phyloP scores from a whole-genome alignment of 495 filamentous ascomycete species.

The Acidomyces sp. region DNA sequence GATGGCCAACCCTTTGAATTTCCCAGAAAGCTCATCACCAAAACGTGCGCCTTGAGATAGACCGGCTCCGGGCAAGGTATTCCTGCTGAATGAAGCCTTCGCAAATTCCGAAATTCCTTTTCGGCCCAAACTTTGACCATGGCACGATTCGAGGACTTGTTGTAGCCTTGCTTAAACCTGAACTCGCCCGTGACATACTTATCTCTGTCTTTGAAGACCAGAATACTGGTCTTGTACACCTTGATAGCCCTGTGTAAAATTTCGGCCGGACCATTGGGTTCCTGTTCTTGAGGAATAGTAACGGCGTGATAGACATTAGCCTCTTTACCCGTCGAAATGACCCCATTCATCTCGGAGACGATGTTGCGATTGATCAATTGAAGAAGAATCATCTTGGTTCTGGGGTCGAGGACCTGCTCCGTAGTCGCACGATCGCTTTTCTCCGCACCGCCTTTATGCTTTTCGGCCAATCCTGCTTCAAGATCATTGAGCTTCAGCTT shows the following conservation, averaged over 20 bases:
- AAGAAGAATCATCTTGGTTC: slow-evolving; percentile 85
- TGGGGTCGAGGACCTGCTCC: slow-evolving; percentile 85
- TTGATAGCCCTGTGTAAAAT: slow-evolving; percentile 72
- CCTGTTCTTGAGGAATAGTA: slow-evolving; percentile 27
- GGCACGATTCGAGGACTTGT: slow-evolving; percentile 79
- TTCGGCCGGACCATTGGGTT: slow-evolving; percentile 26
- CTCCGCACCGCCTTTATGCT: slow-evolving; percentile 47
- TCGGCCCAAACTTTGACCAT: slow-evolving; percentile 99
- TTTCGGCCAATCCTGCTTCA: slow-evolving; percentile 43
- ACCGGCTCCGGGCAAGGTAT: slow-evolving; percentile 86
- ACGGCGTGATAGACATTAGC: slow-evolving; percentile 89
- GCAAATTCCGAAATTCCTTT: slow-evolving; percentile 92
- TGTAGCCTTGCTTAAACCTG: slow-evolving; percentile 67
- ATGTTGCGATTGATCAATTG: slow-evolving; percentile 84
- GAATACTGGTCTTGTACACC: slow-evolving; percentile 92
- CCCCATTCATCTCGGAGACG: slow-evolving; percentile 76
- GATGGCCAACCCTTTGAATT: slow-evolving; percentile 76
- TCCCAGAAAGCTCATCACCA: slow-evolving; percentile 87
- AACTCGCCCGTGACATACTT: slow-evolving; percentile 90
- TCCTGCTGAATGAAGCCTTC: slow-evolving; percentile 64
- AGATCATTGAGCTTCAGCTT: slow-evolving; percentile 72
- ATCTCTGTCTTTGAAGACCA: slow-evolving; percentile 94
- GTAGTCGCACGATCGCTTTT: slow-evolving; percentile 84
- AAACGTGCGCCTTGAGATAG: slow-evolving; percentile 72
- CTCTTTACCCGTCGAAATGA: slow-evolving; percentile 90